Evolutionary conservation across 169 alveolate species (phyloP), one percentile per base, ranked within the genome.

Genomic region (Cryptosporidium canis): DNA sequence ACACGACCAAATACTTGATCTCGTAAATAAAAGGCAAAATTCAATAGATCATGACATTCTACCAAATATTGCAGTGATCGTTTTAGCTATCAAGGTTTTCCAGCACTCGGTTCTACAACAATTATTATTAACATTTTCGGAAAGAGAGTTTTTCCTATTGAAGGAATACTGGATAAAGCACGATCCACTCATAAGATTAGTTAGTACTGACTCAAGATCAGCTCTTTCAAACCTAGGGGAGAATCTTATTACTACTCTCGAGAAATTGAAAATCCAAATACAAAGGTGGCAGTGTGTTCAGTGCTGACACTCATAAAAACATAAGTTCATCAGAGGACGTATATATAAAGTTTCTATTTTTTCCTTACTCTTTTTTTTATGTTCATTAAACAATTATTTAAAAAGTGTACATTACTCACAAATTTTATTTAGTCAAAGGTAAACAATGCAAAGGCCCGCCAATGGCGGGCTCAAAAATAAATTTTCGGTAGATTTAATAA

Each of bases 31-130:
- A 41, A 61, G 31, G 21, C 41, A 58, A 27, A 21, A 39, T 45
- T 58, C 64, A 9, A 6, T 77, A 12, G 18, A 18, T 24, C 21
- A 53, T 37, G 72, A 77, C 2, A 56, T 77, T 14, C 55, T 77
- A 12, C 77, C 70, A 11, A 56, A 77, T 14, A 31, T 58, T 14
- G 63, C 61, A 0, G 44, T 55, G 3, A 58, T 77, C 24, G 44
- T 77, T 24, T 24, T 77, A 33, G 47, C 55, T 24, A 55, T 77
- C 18, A 77, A 77, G 39, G 47, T 77, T 14, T 77, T 77, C 51
- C 87, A 77, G 29, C 87, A 77, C 45, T 58, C 87, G 9, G 45
- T 37, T 31, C 31, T 77, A 16, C 71, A 56, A 61, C 11, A 55
- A 77, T 35, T 58, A 39, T 39, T 77, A 5, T 18, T 77, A 3